phyloP scores from a whole-genome alignment of 139 green algal species.

The Picochlorum sp. region DNA sequence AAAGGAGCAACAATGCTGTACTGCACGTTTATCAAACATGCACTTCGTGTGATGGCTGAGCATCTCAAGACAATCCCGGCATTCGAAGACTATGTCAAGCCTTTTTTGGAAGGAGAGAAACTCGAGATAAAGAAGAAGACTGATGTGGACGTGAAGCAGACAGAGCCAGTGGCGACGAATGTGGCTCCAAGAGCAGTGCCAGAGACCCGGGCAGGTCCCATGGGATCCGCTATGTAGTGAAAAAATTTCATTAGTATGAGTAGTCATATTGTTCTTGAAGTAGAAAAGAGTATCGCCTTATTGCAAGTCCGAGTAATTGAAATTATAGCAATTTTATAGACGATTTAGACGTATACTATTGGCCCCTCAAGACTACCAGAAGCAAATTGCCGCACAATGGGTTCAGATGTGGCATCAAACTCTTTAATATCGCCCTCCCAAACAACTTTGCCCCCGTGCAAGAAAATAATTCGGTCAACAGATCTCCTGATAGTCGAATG shows the following conservation, averaged over 20 bases:
- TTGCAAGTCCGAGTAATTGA: background rate
- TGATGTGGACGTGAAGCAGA: too few species aligned
- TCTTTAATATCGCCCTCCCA: constrained; percentile 85
- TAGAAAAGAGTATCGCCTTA: background rate
- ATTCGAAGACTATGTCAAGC: constrained; percentile 11
- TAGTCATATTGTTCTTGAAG: background rate
- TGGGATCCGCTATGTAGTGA: too few species aligned
- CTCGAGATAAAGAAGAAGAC: background rate
- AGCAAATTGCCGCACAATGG: constrained; percentile 92
- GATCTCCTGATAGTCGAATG: constrained; percentile 87
- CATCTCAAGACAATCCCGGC: constrained; percentile 7
- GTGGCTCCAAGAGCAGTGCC: too few species aligned
- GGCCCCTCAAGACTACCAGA: constrained; percentile 73
- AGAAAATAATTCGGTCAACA: constrained; percentile 93
- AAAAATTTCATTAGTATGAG: background rate
- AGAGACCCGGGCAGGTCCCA: too few species aligned
- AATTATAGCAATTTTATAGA: background rate
- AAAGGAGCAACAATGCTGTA: constrained; percentile 18
- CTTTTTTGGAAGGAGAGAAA: background rate
- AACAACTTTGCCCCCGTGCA: constrained; percentile 87
- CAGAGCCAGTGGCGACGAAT: too few species aligned
- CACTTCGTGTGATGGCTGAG: constrained; percentile 7
- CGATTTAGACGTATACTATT: constrained; percentile 72
- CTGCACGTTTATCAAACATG: constrained; percentile 1
- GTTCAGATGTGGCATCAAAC: constrained; percentile 86